These are phyloP conservation scores for Salvia splendens DNA, from an alignment of 257 asterid genomes.

Conservation along the genomic window DNA sequence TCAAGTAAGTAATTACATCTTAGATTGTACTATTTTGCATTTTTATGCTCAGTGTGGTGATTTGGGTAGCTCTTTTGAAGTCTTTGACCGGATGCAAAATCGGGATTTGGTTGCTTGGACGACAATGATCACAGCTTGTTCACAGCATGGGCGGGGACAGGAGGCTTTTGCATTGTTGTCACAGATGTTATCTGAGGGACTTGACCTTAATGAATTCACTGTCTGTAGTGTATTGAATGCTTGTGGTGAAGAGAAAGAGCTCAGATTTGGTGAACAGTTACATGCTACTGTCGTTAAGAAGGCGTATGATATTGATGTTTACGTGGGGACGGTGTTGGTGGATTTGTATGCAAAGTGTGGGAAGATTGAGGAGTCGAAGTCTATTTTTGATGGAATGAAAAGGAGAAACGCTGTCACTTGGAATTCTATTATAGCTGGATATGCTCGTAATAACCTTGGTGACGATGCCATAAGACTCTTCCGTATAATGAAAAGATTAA, in stretches of 20 bases:
- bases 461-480: constrained; percentile 62
- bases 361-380: constrained; percentile 52
- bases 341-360: constrained; percentile 88
- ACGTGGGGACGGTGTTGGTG: constrained; percentile 66
- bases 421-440: constrained; percentile 81
- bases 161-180: constrained; percentile 59
- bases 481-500: constrained; percentile 63
- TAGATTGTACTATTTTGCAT: constrained; percentile 62
- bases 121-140: constrained; percentile 76
- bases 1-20: constrained; percentile 52
- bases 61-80: constrained; percentile 53
- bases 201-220: constrained; percentile 76
- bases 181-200: constrained; percentile 60
- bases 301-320: constrained; percentile 59
- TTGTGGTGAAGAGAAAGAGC: constrained; percentile 73
- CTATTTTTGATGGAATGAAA: constrained; percentile 67
- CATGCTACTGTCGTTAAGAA: constrained; percentile 66
- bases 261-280: constrained; percentile 67
- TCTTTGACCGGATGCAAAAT: constrained; percentile 52
- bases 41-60: constrained; percentile 75
- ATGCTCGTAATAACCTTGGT: constrained; percentile 77
- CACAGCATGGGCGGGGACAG: constrained; percentile 54
- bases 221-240: constrained; percentile 71
- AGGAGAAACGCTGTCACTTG: constrained; percentile 69
- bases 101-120: constrained; percentile 89